Evolutionary conservation across 345 rosid genomes (phyloP), one percentile per base, ranked within the genome.

Genomic region (Microthlaspi erraticum): DNA sequence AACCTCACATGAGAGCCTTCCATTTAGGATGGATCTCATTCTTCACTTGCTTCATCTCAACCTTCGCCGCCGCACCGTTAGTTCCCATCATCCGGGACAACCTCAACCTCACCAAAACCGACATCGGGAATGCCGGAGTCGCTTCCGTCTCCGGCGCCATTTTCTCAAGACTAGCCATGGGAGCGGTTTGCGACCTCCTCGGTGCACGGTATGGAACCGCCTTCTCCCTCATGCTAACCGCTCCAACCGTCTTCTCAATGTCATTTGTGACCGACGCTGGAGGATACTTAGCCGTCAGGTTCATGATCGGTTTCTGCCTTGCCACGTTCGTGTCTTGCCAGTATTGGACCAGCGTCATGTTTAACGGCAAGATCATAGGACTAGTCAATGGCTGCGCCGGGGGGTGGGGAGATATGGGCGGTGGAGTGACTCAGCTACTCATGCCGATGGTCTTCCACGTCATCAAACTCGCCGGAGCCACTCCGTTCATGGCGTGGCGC

Each of bases 321-420:
- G 96, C 97, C 20, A 89, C 97, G 4, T 91, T 91, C 26, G 93
- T 91, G 37, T 89, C 97, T 0, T 89, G 93, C 73, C 92, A 87
- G 75, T 91, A 86, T 36, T 91, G 97, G 97, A 91, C 87, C 80
- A 89, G 90, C 61, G 83, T 87, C 9, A 89, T 91, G 97, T 91
- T 91, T 72, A 91, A 89, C 32, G 81, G 90, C 50, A 84, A 83
- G 82, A 89, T 89, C 62, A 85, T 89, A 14, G 97, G 97, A 13
- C 82, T 85, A 4, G 97, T 83, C 6, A 91, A 91, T 2, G 96
- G 96, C 9, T 85, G 91, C 0, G 93, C 97, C 0, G 92, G 89
- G 0, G 96, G 93, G 2, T 91, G 97, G 96, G 97, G 97, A 0
- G 86, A 87, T 63, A 87, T 89, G 93, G 96, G 97, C 0, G 96